phyloP scores from a whole-genome alignment of 768 basidiomycete genomes.

The Cyclocybe aegerita region DNA sequence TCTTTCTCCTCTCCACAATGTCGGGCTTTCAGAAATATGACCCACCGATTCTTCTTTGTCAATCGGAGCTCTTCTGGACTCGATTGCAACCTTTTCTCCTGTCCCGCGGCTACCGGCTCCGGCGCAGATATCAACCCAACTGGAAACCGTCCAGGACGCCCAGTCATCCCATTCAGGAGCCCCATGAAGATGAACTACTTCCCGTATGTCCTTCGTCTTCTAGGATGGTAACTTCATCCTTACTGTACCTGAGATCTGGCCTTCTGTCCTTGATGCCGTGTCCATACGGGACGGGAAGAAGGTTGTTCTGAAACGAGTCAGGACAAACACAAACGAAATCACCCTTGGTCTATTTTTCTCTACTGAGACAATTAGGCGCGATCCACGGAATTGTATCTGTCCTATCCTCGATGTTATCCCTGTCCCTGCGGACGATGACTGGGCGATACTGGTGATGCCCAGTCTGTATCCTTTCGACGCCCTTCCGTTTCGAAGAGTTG shows the following conservation, averaged over 20 bases:
- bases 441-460: conserved; percentile 22
- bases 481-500: conserved; percentile 18
- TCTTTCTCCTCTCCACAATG: too few species aligned
- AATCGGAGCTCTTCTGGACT: conserved; percentile 3
- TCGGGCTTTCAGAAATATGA: too few species aligned
- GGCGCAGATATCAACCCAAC: conserved; percentile 6
- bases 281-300: conserved; percentile 14
- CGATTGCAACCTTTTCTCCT: conserved; percentile 4
- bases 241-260: neutral
- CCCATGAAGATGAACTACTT: neutral
- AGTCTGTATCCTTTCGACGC: conserved; percentile 13
- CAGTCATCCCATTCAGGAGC: too few species aligned
- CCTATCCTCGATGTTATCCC: conserved; percentile 22
- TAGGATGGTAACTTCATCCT: too few species aligned
- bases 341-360: conserved; percentile 15
- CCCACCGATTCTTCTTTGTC: too few species aligned
- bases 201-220: neutral
- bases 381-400: conserved; percentile 21
- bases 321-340: conserved; percentile 10
- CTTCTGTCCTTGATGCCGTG: conserved; percentile 15
- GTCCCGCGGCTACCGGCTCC: conserved; percentile 5
- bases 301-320: conserved; percentile 16
- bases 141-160: conserved; percentile 8
- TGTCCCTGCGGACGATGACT: conserved; percentile 11
- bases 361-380: neutral